Base-by-base conservation (phyloP, 495 filamentous ascomycete genomes). In the Sordaria brevicollis region DNA sequence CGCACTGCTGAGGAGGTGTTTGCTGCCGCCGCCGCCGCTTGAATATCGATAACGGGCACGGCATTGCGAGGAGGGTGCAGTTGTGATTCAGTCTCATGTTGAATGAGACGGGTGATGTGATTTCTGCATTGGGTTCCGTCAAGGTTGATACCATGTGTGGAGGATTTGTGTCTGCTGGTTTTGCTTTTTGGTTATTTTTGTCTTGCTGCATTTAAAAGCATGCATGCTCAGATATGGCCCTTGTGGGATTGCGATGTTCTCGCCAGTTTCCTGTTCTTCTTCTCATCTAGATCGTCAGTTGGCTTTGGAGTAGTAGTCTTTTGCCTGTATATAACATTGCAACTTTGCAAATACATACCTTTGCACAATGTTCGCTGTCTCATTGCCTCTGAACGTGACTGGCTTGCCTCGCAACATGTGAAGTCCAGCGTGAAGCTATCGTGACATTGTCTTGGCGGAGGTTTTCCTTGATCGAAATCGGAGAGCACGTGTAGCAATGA, bases 1-100 rank as follows among this genome's bases (percentile, higher is more conserved):
- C 88, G 89, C 31, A 89, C 89, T 15, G 92, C 92, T 5, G 83
- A 91, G 74, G 89, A 92, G 74, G 85, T 88, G 62, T 82, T 89
- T 68, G 77, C 77, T 62, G 78, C 77, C 34, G 74, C 74, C 19
- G 73, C 76, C 29, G 43, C 39, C 10, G 67, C 71, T 62, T 62
- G 17, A 62, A 62, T n/a, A n/a, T n/a, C 13, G 25, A 7, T 8
- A 25, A 31, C 8, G 2, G 25, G 25, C 25, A 57, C 31, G 49
- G 17, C 15, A 8, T 57, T 13, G 17, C 21, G 49, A 29, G 5
- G 43, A 57, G 11, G 49, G 31, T 17, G 8, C 9, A 25, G 49
- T 31, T 57, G 25, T 11, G 49, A 57, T 29, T n/a, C 11, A 29
- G 6, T 57, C 3, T 11, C 25, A 1, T 15, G 25, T 17, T 57